Evolutionary conservation across 805 yeast species (phyloP).

Genomic region (Starmerella gropengiesseri): DNA sequence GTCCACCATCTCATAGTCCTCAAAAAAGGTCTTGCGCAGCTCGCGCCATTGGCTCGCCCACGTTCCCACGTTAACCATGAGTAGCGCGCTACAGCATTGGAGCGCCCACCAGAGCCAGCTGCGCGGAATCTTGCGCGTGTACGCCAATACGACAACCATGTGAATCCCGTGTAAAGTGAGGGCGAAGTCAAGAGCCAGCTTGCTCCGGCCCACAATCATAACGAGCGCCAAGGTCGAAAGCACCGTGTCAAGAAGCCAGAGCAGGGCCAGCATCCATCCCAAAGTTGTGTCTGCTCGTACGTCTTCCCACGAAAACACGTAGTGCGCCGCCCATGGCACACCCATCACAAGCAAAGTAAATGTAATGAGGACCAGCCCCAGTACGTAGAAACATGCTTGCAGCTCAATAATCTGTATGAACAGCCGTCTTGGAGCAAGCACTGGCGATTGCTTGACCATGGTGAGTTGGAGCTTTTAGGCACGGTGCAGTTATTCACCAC

Average conservation of each 20-base stretch:
- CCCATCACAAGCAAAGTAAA: slow-evolving; percentile 62
- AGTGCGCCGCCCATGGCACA: slow-evolving; percentile 48
- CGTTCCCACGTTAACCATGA: slow-evolving; percentile 72
- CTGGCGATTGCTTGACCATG: slow-evolving; percentile 31
- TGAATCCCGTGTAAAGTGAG: slow-evolving; percentile 81
- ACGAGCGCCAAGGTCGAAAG: slow-evolving; percentile 78
- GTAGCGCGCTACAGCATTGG: slow-evolving; percentile 54
- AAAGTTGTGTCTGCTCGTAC: slow-evolving; percentile 64
- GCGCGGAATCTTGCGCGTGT: slow-evolving; percentile 56
- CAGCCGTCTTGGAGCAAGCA: slow-evolving; percentile 48
- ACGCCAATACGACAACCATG: slow-evolving; percentile 54
- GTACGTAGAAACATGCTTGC: slow-evolving; percentile 66
- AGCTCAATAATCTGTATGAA: slow-evolving; percentile 63
- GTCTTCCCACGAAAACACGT: slow-evolving; percentile 74
- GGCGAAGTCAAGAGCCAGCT: slow-evolving; percentile 93
- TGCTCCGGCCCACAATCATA: slow-evolving; percentile 80
- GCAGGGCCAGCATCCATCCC: slow-evolving; percentile 59
- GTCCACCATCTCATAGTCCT: slow-evolving; percentile 37
- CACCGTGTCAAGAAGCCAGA: slow-evolving; percentile 79
- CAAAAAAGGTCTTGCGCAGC: slow-evolving; percentile 78
- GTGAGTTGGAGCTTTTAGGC: not conserved
- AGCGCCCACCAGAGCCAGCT: slow-evolving; percentile 75
- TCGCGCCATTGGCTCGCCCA: slow-evolving; percentile 91
- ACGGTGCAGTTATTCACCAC: too few relatives aligned
- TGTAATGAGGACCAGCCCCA: slow-evolving; percentile 58